These are phyloP conservation scores for Rheum nobile DNA, from an alignment of 148 eudicot species.

Conservation along the genomic window DNA sequence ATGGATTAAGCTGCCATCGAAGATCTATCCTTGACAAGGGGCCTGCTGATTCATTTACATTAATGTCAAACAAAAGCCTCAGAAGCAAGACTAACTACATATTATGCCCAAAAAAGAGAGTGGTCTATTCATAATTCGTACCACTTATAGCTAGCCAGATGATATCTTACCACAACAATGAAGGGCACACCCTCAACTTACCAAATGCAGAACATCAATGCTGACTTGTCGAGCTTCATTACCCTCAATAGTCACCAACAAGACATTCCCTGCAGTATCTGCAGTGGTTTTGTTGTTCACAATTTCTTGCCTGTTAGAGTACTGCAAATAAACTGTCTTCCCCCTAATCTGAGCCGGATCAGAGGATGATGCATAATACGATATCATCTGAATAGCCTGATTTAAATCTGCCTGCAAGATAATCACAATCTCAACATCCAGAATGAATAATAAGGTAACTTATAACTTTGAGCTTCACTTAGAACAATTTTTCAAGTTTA, in stretches of 20 bases:
- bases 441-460: neutral
- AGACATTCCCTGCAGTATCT: slow-evolving; percentile 66
- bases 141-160: slow-evolving; percentile 19
- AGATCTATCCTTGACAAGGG: slow-evolving; percentile 80
- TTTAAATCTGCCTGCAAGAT: slow-evolving; percentile 47
- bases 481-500: neutral
- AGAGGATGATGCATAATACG: slow-evolving; percentile 58
- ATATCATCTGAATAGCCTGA: slow-evolving; percentile 66
- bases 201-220: slow-evolving; percentile 78
- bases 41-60: slow-evolving; percentile 99
- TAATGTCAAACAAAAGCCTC: slow-evolving; percentile 61
- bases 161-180: slow-evolving; percentile 19
- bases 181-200: slow-evolving; percentile 18
- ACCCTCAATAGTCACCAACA: slow-evolving; percentile 71
- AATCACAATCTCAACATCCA: neutral
- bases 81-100: slow-evolving; percentile 44
- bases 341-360: slow-evolving; percentile 71
- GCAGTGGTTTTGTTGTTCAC: slow-evolving; percentile 62
- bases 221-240: slow-evolving; percentile 62
- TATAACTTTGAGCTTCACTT: neutral
- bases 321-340: slow-evolving; percentile 60
- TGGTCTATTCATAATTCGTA: neutral
- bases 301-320: slow-evolving; percentile 64
- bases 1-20: slow-evolving; percentile 98
- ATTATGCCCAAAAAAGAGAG: slow-evolving; percentile 33